Evolutionary conservation across 169 alveolate genomes (phyloP).

Genomic region (Eimeria necatrix): DNA sequence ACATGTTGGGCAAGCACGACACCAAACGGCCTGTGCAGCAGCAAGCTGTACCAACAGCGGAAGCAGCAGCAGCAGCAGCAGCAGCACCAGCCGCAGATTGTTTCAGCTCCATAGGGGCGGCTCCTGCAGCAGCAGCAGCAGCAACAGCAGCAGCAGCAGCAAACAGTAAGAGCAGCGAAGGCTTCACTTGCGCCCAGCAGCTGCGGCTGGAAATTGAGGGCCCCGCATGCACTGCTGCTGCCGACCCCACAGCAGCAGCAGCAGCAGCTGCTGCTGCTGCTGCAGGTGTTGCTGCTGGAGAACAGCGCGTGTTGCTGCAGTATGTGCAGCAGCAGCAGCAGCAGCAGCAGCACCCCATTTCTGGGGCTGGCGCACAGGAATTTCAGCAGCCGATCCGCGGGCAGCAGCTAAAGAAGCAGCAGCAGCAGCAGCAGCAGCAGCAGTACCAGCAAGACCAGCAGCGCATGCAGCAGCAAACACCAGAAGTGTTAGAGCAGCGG

Average conservation of each 20-base stretch:
- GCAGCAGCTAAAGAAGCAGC: neutral
- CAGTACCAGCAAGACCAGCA: neutral
- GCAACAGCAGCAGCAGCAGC: constrained; percentile 50
- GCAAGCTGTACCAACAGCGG: neutral
- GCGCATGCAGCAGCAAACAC: neutral
- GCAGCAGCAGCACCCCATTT: neutral
- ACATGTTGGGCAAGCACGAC: constrained; percentile 47
- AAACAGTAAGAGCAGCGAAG: neutral
- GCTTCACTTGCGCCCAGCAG: constrained; percentile 22
- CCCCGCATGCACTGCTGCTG: no score
- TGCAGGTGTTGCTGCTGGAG: neutral
- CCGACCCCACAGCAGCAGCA: constrained; percentile 11
- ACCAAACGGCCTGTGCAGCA: constrained; percentile 20
- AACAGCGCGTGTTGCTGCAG: constrained; percentile 28
- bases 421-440: constrained; percentile 3
- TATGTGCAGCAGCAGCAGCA: constrained; percentile 24
- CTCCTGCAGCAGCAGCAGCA: constrained; percentile 52
- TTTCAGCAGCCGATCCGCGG: no score
- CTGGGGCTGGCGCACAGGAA: neutral
- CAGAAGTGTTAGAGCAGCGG: no score
- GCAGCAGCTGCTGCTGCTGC: constrained; percentile 33
- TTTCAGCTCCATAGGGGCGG: neutral
- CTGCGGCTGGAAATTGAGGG: no score
- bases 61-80: constrained; percentile 31
- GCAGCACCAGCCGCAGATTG: neutral